Base-by-base conservation (phyloP, 208 protist species). In the Wallacemonas sp. region DNA sequence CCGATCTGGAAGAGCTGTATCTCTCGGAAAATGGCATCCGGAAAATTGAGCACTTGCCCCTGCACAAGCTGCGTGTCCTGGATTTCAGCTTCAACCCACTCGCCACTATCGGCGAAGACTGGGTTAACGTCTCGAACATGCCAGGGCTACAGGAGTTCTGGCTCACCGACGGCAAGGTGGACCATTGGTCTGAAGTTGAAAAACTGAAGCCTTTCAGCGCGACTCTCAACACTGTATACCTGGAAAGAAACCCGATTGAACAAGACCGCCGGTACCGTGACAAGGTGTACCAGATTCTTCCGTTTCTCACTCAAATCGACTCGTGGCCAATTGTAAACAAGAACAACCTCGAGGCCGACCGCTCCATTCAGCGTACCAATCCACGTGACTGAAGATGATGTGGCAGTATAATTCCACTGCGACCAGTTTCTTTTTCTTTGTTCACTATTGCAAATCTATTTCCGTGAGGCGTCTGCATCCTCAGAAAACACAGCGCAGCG, bases 51-150 rank as follows among this genome's bases (percentile, higher is more conserved):
- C 62, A 89, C 57, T 36, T 90, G 39, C 80, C 79, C 8, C 73
- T 96, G 12, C 76, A 85, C 41, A 32, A 63, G 13, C 46, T 93
- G 1, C 61, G 57, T 4, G 61, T 88, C 10, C 63, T 97, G 1
- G 91, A 97, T 54, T 79, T 89, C 69, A 92, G 86, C 58, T 92
- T 92, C 71, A 95, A 97, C 64, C 83, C 87, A 0, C 91, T 97
- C 34, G 64, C 65, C 22, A 50, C 32, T 36, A 92, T 97, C 61
- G 87, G 87, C 67, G 76, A 67, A 10, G 70, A 75, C 6, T 72
- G 78, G 6, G 69, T 96, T 19, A 91, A 92, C 66, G 52, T 68
- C 0, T 42, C 45, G 17, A 93, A 81, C 29, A 83, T 95, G 81
- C 86, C 89, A 3, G 33, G 69, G 19, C 75, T 97, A 12, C 66